Base-by-base conservation (phyloP, 2,329 filamentous ascomycete genomes). In the Herpotrichia juniperi region DNA sequence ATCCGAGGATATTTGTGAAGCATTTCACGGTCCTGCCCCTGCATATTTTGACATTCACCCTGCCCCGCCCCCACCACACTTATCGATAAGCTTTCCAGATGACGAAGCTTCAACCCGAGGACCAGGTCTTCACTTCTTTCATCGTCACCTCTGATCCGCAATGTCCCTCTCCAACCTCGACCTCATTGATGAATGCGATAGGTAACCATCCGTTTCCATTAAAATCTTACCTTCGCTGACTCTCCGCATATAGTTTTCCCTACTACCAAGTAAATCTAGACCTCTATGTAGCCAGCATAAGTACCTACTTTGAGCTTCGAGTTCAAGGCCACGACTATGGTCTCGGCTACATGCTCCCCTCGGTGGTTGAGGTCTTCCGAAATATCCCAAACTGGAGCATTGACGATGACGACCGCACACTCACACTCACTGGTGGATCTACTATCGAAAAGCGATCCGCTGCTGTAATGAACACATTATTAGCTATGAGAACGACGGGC, bases 401-500 rank as follows among this genome's bases (percentile, higher is more conserved):
- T 26, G 81, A 91, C 69, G 75, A 83, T 40, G 63, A 76, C 1
- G 73, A 79, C 12, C 84, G 84, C 50, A 89, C 85, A 0, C 77
- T 96, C 14, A 85, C 81, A 7, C 81, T 91, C 2, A 83, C 87
- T 52, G 77, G 78, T 10, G 80, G 83, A 12, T 72, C 78, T 17
- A 87, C 82, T 1, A 85, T 87, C 43, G 74, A 79, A 14, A 81
- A 86, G 61, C 86, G 93, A 46, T 91, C 83, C 39, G 74, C 77
- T 4, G 69, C 79, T 8, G 72, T 87, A 9, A 78, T 77, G 3
- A 74, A 78, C 39, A 87, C 92, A 4, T 80, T 87, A 30, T 69
- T 78, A 1, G 83, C 88, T 59, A 90, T 93, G 81, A 86, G 87
- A 16, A 77, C 83, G n/a, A 81, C 83, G n/a, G 78, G 82, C 6